Evolutionary conservation across 257 asterid genomes (phyloP), one percentile per base, ranked within the genome.

Genomic region (Voacanga thouarsii): DNA sequence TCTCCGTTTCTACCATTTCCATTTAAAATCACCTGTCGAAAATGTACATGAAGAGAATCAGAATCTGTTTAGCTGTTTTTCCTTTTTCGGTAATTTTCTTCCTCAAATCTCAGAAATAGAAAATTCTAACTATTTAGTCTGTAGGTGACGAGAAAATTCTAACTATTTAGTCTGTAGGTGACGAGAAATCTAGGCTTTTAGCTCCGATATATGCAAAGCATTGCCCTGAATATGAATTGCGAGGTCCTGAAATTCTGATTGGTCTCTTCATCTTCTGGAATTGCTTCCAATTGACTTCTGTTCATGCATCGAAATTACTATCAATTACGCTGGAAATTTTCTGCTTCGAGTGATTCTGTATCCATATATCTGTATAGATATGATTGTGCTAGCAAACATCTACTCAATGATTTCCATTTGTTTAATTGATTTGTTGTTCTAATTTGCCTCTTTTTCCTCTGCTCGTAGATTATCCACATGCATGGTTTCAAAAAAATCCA

Each of bases 391-490:
- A 4, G 47, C 47, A 19, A 23, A 47, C 60, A 37, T 28, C 3
- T 50, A 0, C 6, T 18, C 6, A 6, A 43, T 23, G 33, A 4
- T 28, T 68, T 2, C 37, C 37, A 1, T 33, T 33, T n/a, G n/a
- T n/a, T 33, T 4, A n/a, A 26, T 11, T 56, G 1, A 15, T 55
- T 2, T 24, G 12, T 24, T 63, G 21, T 16, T 39, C 57, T 19
- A 50, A 79, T 66, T 30, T 7, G 50, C 37, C 7, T 51, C 1
- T 21, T 0, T 7, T 56, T 30, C 26, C 41, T 57, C 37, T 26
- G 74, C 69, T 12, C 69, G 16, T 72, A 85, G 84, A 85, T 85
- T n/a, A 70, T 85, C 73, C 73, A 79, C 56, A 53, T 85, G 77
- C 88, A 85, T 64, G 86, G 88, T 12, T 85, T 82, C 79, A 79